Evolutionary conservation across 345 rosid genomes (phyloP).

Genomic region (Sisymbrium irio): DNA sequence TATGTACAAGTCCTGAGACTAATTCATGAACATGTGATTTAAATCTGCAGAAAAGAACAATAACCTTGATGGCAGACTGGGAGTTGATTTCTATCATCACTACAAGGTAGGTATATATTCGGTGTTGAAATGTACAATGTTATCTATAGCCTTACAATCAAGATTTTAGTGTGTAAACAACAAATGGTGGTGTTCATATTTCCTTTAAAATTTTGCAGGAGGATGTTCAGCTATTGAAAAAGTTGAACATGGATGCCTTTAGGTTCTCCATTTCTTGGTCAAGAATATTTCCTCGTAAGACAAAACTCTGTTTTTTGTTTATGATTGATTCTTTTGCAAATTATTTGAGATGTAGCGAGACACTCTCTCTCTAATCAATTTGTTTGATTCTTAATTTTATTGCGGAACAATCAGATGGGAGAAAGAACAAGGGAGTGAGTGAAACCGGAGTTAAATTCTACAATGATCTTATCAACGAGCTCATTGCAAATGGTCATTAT

Average conservation of each 20-base stretch:
- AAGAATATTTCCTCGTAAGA: slow-evolving; percentile 48
- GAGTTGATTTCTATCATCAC: slow-evolving; percentile 42
- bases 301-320: neutral
- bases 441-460: slow-evolving; percentile 45
- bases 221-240: slow-evolving; percentile 41
- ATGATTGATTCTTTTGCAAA: neutral
- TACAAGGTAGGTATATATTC: slow-evolving; percentile 33
- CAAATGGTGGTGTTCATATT: neutral
- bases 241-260: slow-evolving; percentile 42
- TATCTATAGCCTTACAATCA: neutral
- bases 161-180: neutral
- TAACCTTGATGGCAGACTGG: slow-evolving; percentile 30
- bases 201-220: slow-evolving; percentile 31
- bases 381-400: neutral
- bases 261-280: slow-evolving; percentile 61
- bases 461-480: slow-evolving; percentile 54
- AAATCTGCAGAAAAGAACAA: slow-evolving; percentile 20
- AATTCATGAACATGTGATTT: neutral
- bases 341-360: neutral
- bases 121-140: neutral
- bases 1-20: neutral
- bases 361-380: neutral
- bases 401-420: slow-evolving; percentile 40
- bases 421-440: slow-evolving; percentile 43
- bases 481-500: slow-evolving; percentile 40